Conservation (phyloP, 768 basidiomycete genomes). For the Saitozyma sp. region DNA sequence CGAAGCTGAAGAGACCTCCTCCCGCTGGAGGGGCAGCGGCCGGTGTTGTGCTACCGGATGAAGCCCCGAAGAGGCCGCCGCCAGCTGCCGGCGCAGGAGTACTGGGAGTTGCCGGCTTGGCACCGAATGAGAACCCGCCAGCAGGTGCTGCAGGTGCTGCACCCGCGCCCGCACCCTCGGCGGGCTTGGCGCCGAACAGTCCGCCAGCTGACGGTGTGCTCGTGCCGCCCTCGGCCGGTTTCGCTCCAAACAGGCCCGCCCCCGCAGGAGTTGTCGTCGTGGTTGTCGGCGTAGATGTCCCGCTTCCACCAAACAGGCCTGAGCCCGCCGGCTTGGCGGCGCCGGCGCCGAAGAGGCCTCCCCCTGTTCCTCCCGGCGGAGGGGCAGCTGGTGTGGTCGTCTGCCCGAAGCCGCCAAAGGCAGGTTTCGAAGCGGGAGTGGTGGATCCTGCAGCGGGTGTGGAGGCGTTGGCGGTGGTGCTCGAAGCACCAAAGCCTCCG, state of each 20-base stretch:
- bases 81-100: slow-evolving; percentile 7
- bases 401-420: slow-evolving; percentile 32
- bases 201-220: slow-evolving; percentile 11
- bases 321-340: slow-evolving; percentile 18
- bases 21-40: slow-evolving; percentile 23
- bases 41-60: slow-evolving; percentile 19
- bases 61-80: slow-evolving; percentile 20
- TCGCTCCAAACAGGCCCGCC: too few species aligned
- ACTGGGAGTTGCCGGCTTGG: slow-evolving; percentile 9
- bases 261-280: background rate
- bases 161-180: slow-evolving; percentile 21
- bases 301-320: slow-evolving; percentile 18
- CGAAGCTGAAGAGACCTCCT: slow-evolving; percentile 19
- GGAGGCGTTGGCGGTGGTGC: slow-evolving; percentile 6
- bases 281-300: slow-evolving; percentile 5
- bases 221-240: too few species aligned
- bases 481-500: slow-evolving; percentile 12
- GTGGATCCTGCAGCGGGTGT: slow-evolving; percentile 26
- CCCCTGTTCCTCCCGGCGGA: slow-evolving; percentile 15
- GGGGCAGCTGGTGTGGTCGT: slow-evolving; percentile 33
- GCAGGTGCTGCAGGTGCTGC: slow-evolving; percentile 20
- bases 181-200: slow-evolving; percentile 33
- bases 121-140: slow-evolving; percentile 7
- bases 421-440: slow-evolving; percentile 39
- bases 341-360: slow-evolving; percentile 29